phyloP scores from a whole-genome alignment of 2,329 filamentous ascomycete genomes.

The Fusarium metavorans region DNA sequence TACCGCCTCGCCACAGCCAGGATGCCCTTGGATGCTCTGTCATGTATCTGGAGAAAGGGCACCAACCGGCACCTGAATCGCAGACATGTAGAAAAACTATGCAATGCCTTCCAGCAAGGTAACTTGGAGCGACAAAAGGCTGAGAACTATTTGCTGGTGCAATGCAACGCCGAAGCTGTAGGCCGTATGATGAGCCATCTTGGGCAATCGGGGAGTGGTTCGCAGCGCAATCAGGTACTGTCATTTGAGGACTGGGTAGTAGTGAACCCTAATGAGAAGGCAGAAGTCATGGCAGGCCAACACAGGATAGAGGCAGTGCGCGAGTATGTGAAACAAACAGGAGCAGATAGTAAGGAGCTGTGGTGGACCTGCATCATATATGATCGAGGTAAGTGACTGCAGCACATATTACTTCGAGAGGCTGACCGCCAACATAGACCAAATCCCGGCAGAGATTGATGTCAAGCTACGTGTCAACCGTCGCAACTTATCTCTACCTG shows the following conservation, averaged over 20 bases:
- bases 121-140: neutral
- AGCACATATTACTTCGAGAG: neutral
- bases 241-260: constrained; percentile 5
- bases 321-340: constrained; percentile 10
- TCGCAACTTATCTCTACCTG: constrained; percentile 3
- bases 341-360: neutral
- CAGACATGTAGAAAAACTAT: constrained; percentile 1
- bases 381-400: constrained; percentile 16
- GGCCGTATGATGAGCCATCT: neutral
- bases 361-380: constrained; percentile 32
- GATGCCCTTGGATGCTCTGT: constrained; percentile 2
- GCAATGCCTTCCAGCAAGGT: constrained; percentile 1
- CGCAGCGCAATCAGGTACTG: neutral
- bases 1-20: neutral
- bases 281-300: constrained; percentile 28
- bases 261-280: constrained; percentile 7
- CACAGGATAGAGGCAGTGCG: constrained; percentile 20
- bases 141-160: constrained; percentile 9
- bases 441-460: constrained; percentile 8
- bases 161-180: constrained; percentile 2
- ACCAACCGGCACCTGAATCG: neutral
- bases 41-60: constrained; percentile 2
- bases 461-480: constrained; percentile 26
- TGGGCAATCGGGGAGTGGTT: neutral
- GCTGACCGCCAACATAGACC: neutral